These are phyloP conservation scores for Erythrophleum ivorense DNA, from an alignment of 331 rosid genomes.

Conservation along the genomic window DNA sequence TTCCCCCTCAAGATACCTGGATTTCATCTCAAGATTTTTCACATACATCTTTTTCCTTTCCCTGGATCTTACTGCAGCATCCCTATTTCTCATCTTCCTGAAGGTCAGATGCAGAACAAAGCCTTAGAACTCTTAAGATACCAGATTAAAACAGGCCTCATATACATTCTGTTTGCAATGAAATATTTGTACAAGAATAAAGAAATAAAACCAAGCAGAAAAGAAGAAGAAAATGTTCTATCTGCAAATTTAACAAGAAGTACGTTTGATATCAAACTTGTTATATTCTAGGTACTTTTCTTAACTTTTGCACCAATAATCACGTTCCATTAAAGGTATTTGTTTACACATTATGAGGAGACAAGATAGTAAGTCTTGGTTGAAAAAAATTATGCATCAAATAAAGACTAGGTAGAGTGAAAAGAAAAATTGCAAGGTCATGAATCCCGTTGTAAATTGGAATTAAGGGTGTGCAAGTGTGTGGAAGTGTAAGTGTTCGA, in stretches of 20 bases:
- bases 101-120: slow-evolving; percentile 28
- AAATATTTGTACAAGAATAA: slow-evolving; percentile 16
- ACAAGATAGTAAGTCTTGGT: not conserved
- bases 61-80: slow-evolving; percentile 87
- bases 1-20: slow-evolving; percentile 86
- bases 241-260: not conserved
- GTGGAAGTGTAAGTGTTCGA: not conserved
- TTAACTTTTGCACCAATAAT: not conserved
- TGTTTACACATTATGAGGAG: not conserved
- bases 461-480: not conserved
- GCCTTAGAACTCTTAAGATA: slow-evolving; percentile 24
- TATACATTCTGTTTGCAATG: not conserved
- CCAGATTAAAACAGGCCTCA: not conserved
- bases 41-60: slow-evolving; percentile 86
- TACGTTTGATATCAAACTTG: not conserved
- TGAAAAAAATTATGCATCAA: not conserved
- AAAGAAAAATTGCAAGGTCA: not conserved
- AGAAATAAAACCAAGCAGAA: slow-evolving; percentile 1
- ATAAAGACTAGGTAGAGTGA: not conserved
- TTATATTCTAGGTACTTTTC: not conserved
- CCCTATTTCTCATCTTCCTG: slow-evolving; percentile 95
- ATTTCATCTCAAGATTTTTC: slow-evolving; percentile 78
- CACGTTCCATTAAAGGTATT: not conserved
- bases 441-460: not conserved
- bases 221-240: slow-evolving; percentile 2